Percentiles rank a stretch among this genome's conserved stretches.
Evolutionary conservation across 768 basidiomycete genomes (phyloP).

Genomic region (Naganishia vaughanmartiniae): DNA sequence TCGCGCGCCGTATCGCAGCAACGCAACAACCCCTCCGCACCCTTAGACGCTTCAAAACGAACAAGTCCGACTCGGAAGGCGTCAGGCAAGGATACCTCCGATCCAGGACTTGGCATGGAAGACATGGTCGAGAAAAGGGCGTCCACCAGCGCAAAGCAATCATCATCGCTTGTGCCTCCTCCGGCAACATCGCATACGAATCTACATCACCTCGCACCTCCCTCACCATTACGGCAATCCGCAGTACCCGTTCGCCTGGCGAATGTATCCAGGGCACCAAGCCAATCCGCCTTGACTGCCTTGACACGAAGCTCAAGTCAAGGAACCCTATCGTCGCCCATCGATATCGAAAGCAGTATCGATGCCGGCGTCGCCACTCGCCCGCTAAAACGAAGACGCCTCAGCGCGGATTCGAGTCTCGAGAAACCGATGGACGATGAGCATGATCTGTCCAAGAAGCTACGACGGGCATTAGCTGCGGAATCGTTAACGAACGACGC

Average conservation of each 20-base stretch:
- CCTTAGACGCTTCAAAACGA: neutral
- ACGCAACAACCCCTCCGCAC: conserved; percentile 1
- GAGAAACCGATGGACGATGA: conserved; percentile 2
- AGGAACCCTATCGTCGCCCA: neutral
- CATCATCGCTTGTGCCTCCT: conserved; percentile 11
- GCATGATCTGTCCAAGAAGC: conserved; percentile 7
- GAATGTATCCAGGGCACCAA: neutral
- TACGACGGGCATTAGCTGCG: neutral
- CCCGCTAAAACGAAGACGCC: neutral
- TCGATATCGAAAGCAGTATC: neutral
- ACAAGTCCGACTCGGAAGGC: conserved; percentile 2
- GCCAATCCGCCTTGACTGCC: conserved; percentile 2
- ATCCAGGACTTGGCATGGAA: neutral
- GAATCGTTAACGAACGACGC: neutral
- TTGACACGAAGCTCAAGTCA: conserved; percentile 15
- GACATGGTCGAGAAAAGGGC: neutral
- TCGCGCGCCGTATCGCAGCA: conserved; percentile 11
- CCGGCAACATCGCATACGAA: neutral
- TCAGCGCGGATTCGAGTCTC: conserved; percentile 4
- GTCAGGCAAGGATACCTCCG: neutral
- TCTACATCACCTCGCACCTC: neutral
- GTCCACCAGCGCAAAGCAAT: neutral
- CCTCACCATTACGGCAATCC: conserved; percentile 10
- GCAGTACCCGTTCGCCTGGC: conserved; percentile 9
- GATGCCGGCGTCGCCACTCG: neutral